Evolutionary conservation across 768 basidiomycete species (phyloP), one percentile per base, ranked within the genome.

Genomic region (Russula foetens): DNA sequence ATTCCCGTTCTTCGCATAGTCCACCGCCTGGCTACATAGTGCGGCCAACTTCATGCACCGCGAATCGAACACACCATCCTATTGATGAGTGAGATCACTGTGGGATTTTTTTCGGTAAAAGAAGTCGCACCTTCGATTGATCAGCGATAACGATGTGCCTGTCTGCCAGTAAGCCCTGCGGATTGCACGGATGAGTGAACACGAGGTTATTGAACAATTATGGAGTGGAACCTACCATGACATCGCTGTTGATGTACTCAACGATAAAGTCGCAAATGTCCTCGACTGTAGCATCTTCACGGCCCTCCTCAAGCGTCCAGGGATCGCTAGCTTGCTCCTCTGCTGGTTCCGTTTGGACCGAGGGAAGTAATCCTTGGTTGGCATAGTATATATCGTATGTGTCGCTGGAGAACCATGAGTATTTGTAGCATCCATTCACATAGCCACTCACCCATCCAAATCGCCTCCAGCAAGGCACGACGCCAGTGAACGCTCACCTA

Each of bases 251-350:
- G 69, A 93, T 90, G 58, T 92, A 93, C 66, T 92, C 84, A 15
- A 90, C 83, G 24, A 93, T 75, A 66, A 93, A 92, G 58, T 92
- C 77, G 62, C 86, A 88, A 15, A 92, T 83, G 64, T 91, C 88
- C 1, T 84, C 75, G 6, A 90, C 79, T 0, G 77, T 82, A 57
- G 82, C 81, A 8, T 81, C 76, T 19, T 7, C 17, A 24, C 79
- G 66, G 23, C 53, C 68, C 15, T 62, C 48, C 1, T 63, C 58
- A 0, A 71, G 62, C 14, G 33, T 48, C 15, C 60, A 26, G 12
- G 64, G 61, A 0, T 51, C 65, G 8, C 71, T 73, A 3, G 77
- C 46, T 1, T 71, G 58, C 66, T 90, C 90, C 3, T 72, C 67
- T 11, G 83, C 85, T 12, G 88, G 76, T 0, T 73, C 69, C 23